Percentiles rank a stretch among this genome's conserved stretches.
These are phyloP conservation scores for Onygenales sp. DNA, from an alignment of 2,329 filamentous ascomycete genomes.

Conservation along the genomic window DNA sequence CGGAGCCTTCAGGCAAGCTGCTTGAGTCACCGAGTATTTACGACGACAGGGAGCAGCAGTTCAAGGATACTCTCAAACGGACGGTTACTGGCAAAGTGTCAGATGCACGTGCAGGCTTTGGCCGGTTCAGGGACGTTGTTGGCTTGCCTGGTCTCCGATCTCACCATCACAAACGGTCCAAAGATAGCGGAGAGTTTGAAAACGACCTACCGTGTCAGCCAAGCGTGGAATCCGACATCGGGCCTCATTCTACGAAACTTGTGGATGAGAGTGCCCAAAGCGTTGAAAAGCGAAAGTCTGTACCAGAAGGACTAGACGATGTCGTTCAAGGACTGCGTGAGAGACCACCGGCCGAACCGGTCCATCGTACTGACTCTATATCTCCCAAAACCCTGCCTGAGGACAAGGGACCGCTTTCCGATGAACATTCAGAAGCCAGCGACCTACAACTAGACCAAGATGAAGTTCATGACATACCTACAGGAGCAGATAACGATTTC, in stretches of 20 bases:
- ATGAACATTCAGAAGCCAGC: not conserved
- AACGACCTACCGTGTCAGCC: slow-evolving; percentile 20
- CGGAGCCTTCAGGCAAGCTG: slow-evolving; percentile 22
- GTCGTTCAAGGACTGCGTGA: not conserved
- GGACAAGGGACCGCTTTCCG: not conserved
- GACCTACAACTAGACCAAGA: not conserved
- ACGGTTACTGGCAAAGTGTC: slow-evolving; percentile 69
- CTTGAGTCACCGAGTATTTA: slow-evolving; percentile 16
- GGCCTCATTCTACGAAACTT: slow-evolving; percentile 4
- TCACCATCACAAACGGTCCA: slow-evolving; percentile 29
- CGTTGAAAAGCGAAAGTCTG: not conserved
- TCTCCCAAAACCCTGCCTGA: not conserved
- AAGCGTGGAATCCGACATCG: slow-evolving; percentile 21
- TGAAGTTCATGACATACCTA: not conserved
- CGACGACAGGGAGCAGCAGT: slow-evolving; percentile 35
- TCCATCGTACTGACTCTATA: not conserved
- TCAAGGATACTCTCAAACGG: slow-evolving; percentile 62
- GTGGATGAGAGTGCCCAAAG: not conserved
- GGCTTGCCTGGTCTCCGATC: slow-evolving; percentile 39
- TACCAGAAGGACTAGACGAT: not conserved
- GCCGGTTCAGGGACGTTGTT: slow-evolving; percentile 77
- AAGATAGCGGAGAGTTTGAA: slow-evolving; percentile 24
- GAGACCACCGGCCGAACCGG: not conserved
- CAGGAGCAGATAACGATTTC: not conserved
- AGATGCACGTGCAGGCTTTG: slow-evolving; percentile 73